Evolutionary conservation across 345 rosid species (phyloP), one percentile per base, ranked within the genome.

Genomic region (Sonneratia caseolaris): DNA sequence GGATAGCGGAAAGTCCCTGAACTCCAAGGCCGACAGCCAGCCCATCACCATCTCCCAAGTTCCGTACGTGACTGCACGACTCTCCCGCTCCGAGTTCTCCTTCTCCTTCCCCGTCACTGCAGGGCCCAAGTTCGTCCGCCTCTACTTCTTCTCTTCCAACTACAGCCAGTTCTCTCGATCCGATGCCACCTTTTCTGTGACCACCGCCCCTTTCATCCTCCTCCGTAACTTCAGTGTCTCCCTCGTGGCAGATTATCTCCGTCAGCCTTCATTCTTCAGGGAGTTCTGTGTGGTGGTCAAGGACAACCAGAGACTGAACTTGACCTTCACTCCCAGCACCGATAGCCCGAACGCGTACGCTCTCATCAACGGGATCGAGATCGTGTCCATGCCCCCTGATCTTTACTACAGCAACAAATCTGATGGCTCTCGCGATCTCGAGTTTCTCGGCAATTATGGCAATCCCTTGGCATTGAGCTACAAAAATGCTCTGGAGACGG

Each of bases 121-220:
- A 2, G 86, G 86, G 3, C 79, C 79, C 10, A 81, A 76, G 40
- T 81, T 85, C 73, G 35, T 82, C 59, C 81, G 82, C 68, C 76
- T 79, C 24, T 43, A 78, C 71, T 78, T 81, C 77, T 64, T 47
- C 43, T 76, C 81, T 0, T 37, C 55, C n/a, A 7, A 76, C 0
- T 76, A 73, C 73, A 0, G 66, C 74, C 45, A 61, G 1, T 64
- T 72, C n/a, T 0, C 59, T 27, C 66, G 66, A 7, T 2, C 65
- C 21, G 3, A 68, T 15, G 51, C 79, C 32, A 65, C 68, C 68
- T 73, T 79, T 70, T 70, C 85, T 3, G 82, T 82, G 72, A 21
- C 64, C 1, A 72, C 81, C 6, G 75, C 69, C 48, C 6, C 3
- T 2, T 82, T 53, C 73, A 70, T 74, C 0, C 83, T 82, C 27